A percentile compares a stretch with the other conserved stretches of the same genome.
These are phyloP conservation scores for Fomitopsis serialis DNA, from an alignment of 768 basidiomycete genomes.

Conservation along the genomic window DNA sequence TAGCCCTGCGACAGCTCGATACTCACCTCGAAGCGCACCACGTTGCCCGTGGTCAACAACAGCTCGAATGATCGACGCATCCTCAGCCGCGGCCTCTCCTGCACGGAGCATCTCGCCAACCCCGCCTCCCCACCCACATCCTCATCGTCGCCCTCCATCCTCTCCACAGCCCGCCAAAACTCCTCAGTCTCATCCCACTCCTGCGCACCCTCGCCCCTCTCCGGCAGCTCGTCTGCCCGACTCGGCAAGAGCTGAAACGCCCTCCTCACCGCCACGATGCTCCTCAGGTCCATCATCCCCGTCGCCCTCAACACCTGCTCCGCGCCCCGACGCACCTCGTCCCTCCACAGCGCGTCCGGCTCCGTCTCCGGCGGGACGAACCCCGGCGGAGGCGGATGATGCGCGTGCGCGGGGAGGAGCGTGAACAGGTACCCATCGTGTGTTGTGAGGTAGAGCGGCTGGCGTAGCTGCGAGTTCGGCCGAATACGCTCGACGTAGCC, in stretches of 20 bases:
- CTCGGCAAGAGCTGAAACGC: conserved; percentile 46
- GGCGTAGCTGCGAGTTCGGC: conserved; percentile 49
- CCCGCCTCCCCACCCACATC: conserved; percentile 65
- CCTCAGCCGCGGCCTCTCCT: conserved; percentile 41
- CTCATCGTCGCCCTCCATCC: conserved; percentile 45
- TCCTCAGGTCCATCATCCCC: conserved; percentile 72
- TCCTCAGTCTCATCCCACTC: conserved; percentile 28
- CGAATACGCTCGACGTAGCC: conserved; percentile 78
- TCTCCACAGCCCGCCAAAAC: conserved; percentile 31
- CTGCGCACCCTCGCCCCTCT: conserved; percentile 11
- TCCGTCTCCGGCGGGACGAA: conserved; percentile 17
- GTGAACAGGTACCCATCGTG: conserved; percentile 74
- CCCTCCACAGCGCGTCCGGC: conserved; percentile 35
- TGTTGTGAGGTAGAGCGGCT: conserved; percentile 62
- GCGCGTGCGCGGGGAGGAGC: conserved; percentile 42
- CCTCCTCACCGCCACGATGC: conserved; percentile 57
- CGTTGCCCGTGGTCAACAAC: conserved; percentile 58
- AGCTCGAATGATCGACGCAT: conserved; percentile 77
- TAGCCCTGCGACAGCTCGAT: too few species aligned
- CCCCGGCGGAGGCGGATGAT: conserved; percentile 70
- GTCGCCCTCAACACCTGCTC: conserved; percentile 58
- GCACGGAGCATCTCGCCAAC: conserved; percentile 27
- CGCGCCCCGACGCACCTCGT: conserved; percentile 58
- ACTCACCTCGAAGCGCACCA: conserved; percentile 76
- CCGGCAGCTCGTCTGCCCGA: conserved; percentile 3